phyloP scores from a whole-genome alignment of 2,329 filamentous ascomycete genomes.

The Epichloe bromicola region DNA sequence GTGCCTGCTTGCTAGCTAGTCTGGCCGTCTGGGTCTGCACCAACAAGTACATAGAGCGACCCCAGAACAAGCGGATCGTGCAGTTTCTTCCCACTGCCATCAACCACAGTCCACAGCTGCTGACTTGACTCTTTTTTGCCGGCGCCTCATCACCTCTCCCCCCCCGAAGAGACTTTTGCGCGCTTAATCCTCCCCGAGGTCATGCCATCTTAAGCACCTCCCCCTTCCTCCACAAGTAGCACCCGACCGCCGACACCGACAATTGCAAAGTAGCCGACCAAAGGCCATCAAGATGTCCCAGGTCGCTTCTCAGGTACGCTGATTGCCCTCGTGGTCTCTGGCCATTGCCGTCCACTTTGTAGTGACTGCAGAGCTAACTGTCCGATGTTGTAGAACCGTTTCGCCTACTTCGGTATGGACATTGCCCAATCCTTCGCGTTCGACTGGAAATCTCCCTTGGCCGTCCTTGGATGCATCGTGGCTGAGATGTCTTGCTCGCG shows the following conservation, averaged over 20 bases:
- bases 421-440: constrained; percentile 12
- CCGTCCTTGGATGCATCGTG: not conserved
- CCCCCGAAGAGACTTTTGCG: constrained; percentile 9
- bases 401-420: constrained; percentile 88
- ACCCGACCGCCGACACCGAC: constrained; percentile 28
- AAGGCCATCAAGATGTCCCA: constrained; percentile 41
- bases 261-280: constrained; percentile 21
- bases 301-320: constrained; percentile 47
- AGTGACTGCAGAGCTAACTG: not conserved
- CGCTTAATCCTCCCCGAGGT: constrained; percentile 18
- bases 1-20: too few species aligned
- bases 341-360: not conserved
- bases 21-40: too few species aligned
- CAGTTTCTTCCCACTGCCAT: constrained; percentile 11
- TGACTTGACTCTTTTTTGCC: constrained; percentile 4
- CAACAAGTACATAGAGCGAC: not conserved
- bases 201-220: constrained; percentile 25
- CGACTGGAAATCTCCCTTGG: constrained; percentile 7
- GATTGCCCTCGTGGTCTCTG: not conserved
- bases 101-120: constrained; percentile 2
- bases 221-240: constrained; percentile 19
- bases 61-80: constrained; percentile 6
- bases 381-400: constrained; percentile 60
- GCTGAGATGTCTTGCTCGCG: not conserved
- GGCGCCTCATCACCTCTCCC: constrained; percentile 6